Base-by-base conservation (phyloP, 768 basidiomycete species). In the Psilocybe cubensis region DNA sequence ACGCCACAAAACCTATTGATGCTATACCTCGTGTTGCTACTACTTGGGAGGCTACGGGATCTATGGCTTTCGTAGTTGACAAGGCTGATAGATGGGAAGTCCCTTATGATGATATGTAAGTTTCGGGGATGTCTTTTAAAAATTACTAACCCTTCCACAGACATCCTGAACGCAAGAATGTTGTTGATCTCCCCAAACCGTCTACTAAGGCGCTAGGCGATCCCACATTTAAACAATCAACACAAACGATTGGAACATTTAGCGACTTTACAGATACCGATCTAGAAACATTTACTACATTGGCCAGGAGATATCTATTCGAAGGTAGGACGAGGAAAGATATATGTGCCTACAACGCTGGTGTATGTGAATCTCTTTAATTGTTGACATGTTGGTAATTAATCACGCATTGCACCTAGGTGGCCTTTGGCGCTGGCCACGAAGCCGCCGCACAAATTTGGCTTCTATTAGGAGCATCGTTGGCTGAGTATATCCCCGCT, bases 101-200 rank as follows among this genome's bases (percentile, higher is more conserved):
- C 2, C 92, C 92, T 2, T 94, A 89, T 57, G 92, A 94, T 60
- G 92, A 94, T 64, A 64, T 87, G 92, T 92, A 64, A 52, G 86
- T 72, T 14, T 23, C 43, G 11, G n/a, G 14, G 10, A 27, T 18
- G 6, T 41, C 56, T 51, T 40, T 54, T 35, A 5, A 3, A 28
- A 48, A 28, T 18, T 43, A 42, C 27, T 42, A 1, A 25, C 17
- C 17, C 7, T 25, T 27, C 12, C 23, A 23, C 51, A 84, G 81
- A 52, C 68, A 68, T 51, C 79, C 79, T 4, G 73, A 76, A 4
- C 70, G 72, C 31, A 70, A 67, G 58, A 47, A 57, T 27, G 64
- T 73, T 49, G 64, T 76, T 54, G 70, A 72, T 54, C 21, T 65
- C 3, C 64, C 68, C n/a, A 71, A 70, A 35, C 57, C 73, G 10